Evolutionary conservation across 208 protist genomes (phyloP).

Genomic region (Strigomonas oncopelti): DNA sequence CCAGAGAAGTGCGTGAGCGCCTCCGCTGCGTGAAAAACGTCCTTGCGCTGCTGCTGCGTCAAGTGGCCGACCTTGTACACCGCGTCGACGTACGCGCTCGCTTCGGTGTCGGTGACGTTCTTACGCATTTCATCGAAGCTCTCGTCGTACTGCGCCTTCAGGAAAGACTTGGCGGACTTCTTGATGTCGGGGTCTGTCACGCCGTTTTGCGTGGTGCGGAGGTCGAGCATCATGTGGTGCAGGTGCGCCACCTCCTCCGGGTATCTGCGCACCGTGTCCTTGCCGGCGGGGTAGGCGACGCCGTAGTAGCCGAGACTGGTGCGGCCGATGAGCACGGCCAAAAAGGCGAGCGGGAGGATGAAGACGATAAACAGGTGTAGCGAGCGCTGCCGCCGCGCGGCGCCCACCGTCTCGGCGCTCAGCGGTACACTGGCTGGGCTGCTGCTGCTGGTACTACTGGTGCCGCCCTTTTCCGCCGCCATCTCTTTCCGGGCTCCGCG

Average conservation of each 20-base stretch:
- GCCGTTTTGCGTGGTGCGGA: slow-evolving; percentile 38
- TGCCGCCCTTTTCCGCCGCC: too few species aligned
- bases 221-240: slow-evolving; percentile 46
- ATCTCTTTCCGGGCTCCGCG: slow-evolving; percentile 10
- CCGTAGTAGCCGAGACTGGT: slow-evolving; percentile 28
- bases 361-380: slow-evolving; percentile 49
- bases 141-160: slow-evolving; percentile 32
- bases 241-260: slow-evolving; percentile 54
- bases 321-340: slow-evolving; percentile 35
- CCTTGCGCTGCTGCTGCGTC: slow-evolving; percentile 20
- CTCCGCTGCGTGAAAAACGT: slow-evolving; percentile 59
- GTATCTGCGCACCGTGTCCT: slow-evolving; percentile 35
- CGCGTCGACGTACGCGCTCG: slow-evolving; percentile 15
- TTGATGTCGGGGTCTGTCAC: slow-evolving; percentile 40
- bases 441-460: too few species aligned
- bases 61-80: slow-evolving; percentile 22
- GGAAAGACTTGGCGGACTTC: slow-evolving; percentile 31
- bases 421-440: slow-evolving; percentile 5
- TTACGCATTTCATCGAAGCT: slow-evolving; percentile 30
- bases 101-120: slow-evolving; percentile 32
- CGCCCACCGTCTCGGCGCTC: slow-evolving; percentile 17
- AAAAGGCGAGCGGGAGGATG: slow-evolving; percentile 35
- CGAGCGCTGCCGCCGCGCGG: slow-evolving; percentile 47
- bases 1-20: slow-evolving; percentile 72
- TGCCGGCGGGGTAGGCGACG: slow-evolving; percentile 32